phyloP scores from a whole-genome alignment of 2,329 filamentous ascomycete genomes.

The Penicillium sp. region DNA sequence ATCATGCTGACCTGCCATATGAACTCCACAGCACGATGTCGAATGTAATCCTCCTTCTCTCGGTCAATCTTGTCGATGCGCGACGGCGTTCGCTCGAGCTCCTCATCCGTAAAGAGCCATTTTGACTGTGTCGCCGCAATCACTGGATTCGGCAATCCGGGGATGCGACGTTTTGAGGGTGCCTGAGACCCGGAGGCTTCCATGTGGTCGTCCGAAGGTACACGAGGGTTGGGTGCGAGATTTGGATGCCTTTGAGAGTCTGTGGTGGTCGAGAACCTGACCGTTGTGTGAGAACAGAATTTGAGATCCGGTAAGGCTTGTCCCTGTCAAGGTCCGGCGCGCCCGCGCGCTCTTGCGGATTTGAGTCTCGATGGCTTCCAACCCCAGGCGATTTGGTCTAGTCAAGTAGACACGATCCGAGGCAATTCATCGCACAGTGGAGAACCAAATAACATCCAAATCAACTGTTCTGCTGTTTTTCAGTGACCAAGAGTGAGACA shows the following conservation, averaged over 20 bases:
- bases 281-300: too few relatives aligned
- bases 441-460: neutral
- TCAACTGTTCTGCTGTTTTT: neutral
- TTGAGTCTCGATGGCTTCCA: slow-evolving; percentile 6
- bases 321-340: slow-evolving; percentile 8
- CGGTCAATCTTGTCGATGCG: slow-evolving; percentile 73
- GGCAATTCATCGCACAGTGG: slow-evolving; percentile 8
- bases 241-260: neutral
- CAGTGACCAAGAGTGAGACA: too few relatives aligned
- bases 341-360: slow-evolving; percentile 14
- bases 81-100: slow-evolving; percentile 76
- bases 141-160: slow-evolving; percentile 41
- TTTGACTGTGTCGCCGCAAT: slow-evolving; percentile 58
- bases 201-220: slow-evolving; percentile 15
- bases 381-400: slow-evolving; percentile 7
- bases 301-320: too few relatives aligned
- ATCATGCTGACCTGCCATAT: slow-evolving; percentile 78
- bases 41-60: slow-evolving; percentile 69
- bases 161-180: slow-evolving; percentile 25
- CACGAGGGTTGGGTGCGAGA: too few relatives aligned
- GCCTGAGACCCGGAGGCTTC: slow-evolving; percentile 24
- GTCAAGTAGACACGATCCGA: slow-evolving; percentile 8
- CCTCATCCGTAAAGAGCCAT: slow-evolving; percentile 84
- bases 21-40: slow-evolving; percentile 92
- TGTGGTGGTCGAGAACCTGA: neutral